These are phyloP conservation scores for Globisporangium polare DNA, from an alignment of 352 stramenopile genomes.

Conservation along the genomic window DNA sequence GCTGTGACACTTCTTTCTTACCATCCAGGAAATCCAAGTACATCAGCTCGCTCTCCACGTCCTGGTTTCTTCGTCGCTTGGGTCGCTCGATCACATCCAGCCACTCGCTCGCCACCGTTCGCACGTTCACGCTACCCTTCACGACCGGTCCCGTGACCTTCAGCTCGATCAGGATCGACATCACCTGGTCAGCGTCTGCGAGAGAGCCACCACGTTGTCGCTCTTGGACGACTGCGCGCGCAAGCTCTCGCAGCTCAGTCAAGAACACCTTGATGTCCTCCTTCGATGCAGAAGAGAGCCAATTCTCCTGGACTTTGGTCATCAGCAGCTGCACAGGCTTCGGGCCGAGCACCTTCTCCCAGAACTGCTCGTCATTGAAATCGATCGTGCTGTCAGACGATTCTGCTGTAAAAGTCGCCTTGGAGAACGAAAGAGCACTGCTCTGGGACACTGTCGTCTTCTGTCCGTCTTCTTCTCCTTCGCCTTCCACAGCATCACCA, in stretches of 20 bases:
- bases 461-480: constrained; percentile 28
- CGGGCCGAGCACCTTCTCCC: constrained; percentile 86
- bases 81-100: constrained; percentile 86
- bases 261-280: constrained; percentile 84
- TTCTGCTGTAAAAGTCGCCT: constrained; percentile 85
- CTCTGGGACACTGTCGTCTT: constrained; percentile 42
- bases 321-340: constrained; percentile 86
- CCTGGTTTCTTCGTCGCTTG: constrained; percentile 80
- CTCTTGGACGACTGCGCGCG: constrained; percentile 79
- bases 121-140: constrained; percentile 74
- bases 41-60: constrained; percentile 81
- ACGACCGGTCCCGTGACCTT: constrained; percentile 82
- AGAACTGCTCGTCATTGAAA: constrained; percentile 90
- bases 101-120: constrained; percentile 71
- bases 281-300: constrained; percentile 59
- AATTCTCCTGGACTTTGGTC: constrained; percentile 86
- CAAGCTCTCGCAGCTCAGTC: constrained; percentile 70
- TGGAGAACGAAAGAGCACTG: constrained; percentile 83
- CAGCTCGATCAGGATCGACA: constrained; percentile 86
- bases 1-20: constrained; percentile 40
- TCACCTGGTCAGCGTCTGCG: constrained; percentile 77
- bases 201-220: constrained; percentile 80
- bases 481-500: constrained; percentile 34
- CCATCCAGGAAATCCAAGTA: constrained; percentile 85
- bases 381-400: constrained; percentile 86